Conservation (phyloP, 805 yeast species). For the Metschnikowia baotianmanensis region DNA sequence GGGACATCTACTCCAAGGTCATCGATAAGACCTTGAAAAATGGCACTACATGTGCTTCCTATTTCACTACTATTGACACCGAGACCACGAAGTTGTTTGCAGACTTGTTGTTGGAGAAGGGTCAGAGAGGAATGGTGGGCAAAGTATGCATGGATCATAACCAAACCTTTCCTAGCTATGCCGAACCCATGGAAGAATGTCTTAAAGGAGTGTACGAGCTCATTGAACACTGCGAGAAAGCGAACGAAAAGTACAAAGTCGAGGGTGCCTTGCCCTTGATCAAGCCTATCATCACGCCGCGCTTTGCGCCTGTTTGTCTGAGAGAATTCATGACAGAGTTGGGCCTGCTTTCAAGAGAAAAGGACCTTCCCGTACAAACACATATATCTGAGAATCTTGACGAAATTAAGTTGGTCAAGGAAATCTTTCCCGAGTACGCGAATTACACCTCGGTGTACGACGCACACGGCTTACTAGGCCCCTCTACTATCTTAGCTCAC, state of each 20-base stretch:
- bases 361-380: constrained; percentile 73
- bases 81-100: constrained; percentile 76
- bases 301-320: constrained; percentile 90
- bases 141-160: constrained; percentile 91
- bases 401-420: constrained; percentile 73
- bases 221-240: constrained; percentile 50
- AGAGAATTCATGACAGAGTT: constrained; percentile 58
- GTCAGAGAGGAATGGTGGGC: constrained; percentile 90
- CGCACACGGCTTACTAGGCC: constrained; percentile 54
- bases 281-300: constrained; percentile 81
- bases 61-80: constrained; percentile 81
- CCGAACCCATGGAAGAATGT: constrained; percentile 59
- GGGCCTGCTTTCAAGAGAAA: constrained; percentile 51
- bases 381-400: constrained; percentile 80
- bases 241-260: constrained; percentile 46
- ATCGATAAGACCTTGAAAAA: constrained; percentile 65
- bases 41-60: constrained; percentile 93
- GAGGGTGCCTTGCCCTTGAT: constrained; percentile 40
- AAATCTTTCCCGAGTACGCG: constrained; percentile 67
- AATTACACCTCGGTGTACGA: constrained; percentile 79
- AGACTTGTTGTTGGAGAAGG: constrained; percentile 57
- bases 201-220: constrained; percentile 52
- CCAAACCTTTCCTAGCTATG: constrained; percentile 60
- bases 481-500: constrained; percentile 81
- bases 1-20: constrained; percentile 60